These are phyloP conservation scores for Sporothrix variecibatus DNA, from an alignment of 2,329 filamentous ascomycete species.

Conservation along the genomic window DNA sequence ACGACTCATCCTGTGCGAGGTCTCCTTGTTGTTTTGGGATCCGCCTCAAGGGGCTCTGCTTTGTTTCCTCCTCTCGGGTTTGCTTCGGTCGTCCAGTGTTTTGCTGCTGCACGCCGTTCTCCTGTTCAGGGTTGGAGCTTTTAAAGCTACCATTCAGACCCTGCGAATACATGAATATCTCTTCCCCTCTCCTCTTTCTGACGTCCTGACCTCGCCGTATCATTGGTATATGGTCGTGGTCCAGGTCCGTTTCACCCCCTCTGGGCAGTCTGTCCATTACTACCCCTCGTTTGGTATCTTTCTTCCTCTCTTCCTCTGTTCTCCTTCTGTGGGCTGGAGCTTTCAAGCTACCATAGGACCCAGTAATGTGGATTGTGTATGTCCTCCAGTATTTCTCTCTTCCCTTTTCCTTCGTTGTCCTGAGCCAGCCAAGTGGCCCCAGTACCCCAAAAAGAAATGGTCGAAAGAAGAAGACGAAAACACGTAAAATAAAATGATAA, in stretches of 20 bases:
- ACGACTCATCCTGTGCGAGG: neutral
- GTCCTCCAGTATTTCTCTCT: constrained; percentile 27
- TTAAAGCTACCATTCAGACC: constrained; percentile 54
- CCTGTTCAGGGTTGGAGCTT: constrained; percentile 48
- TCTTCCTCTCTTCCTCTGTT: constrained; percentile 31
- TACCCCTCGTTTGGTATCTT: constrained; percentile 21
- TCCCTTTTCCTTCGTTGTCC: constrained; percentile 32
- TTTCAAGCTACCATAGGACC: constrained; percentile 66
- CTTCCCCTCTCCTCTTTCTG: constrained; percentile 18
- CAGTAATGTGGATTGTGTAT: constrained; percentile 33
- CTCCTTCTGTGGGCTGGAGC: constrained; percentile 55
- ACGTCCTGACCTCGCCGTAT: constrained; percentile 23
- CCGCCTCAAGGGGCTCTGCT: neutral
- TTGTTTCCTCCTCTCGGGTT: neutral
- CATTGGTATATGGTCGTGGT: constrained; percentile 23
- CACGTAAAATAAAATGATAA: neutral
- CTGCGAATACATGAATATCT: constrained; percentile 33
- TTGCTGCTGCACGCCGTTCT: neutral
- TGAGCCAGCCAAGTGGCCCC: constrained; percentile 31
- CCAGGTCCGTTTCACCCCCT: constrained; percentile 34
- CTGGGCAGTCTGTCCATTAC: constrained; percentile 28
- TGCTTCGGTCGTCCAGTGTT: constrained; percentile 12
- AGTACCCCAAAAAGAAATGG: constrained; percentile 28
- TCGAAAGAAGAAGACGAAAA: constrained; percentile 4
- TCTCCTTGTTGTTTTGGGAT: neutral